phyloP scores from a whole-genome alignment of 768 basidiomycete genomes.

The Rhodotorula graminis region DNA sequence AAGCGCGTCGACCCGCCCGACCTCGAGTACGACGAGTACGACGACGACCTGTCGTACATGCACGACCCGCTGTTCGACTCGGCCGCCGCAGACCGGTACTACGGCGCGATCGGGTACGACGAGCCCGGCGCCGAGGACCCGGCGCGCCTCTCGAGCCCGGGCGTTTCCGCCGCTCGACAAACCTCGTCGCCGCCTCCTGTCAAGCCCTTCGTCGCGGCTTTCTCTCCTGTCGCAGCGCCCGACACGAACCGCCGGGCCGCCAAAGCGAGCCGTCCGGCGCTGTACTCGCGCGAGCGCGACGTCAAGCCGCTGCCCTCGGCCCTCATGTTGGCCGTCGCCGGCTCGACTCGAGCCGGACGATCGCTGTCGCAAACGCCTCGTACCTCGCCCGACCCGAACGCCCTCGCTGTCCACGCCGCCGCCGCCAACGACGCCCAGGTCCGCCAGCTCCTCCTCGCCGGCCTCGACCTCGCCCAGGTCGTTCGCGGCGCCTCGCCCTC shows the following conservation, averaged over 20 bases:
- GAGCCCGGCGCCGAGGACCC: too few species aligned
- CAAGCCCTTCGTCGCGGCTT: background rate
- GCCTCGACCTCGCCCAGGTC: constrained; percentile 1
- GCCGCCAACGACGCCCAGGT: background rate
- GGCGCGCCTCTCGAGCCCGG: too few species aligned
- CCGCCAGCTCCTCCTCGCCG: constrained; percentile 16
- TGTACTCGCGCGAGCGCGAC: too few species aligned
- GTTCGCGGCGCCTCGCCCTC: background rate
- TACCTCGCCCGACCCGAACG: background rate
- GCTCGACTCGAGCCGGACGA: too few species aligned
- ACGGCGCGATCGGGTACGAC: background rate
- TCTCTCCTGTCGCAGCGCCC: background rate
- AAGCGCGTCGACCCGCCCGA: background rate
- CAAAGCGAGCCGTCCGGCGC: background rate
- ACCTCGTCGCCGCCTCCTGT: too few species aligned
- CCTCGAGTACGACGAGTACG: too few species aligned
- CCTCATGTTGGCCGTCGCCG: too few species aligned
- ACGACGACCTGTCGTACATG: background rate
- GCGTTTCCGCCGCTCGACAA: too few species aligned
- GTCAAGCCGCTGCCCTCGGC: too few species aligned
- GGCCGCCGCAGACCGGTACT: background rate
- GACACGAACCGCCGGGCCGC: too few species aligned
- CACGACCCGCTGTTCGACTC: background rate
- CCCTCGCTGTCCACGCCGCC: background rate
- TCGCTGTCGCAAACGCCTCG: too few species aligned